Conservation (phyloP, 805 yeast genomes). For the Wilhelminamyces savonicus region DNA sequence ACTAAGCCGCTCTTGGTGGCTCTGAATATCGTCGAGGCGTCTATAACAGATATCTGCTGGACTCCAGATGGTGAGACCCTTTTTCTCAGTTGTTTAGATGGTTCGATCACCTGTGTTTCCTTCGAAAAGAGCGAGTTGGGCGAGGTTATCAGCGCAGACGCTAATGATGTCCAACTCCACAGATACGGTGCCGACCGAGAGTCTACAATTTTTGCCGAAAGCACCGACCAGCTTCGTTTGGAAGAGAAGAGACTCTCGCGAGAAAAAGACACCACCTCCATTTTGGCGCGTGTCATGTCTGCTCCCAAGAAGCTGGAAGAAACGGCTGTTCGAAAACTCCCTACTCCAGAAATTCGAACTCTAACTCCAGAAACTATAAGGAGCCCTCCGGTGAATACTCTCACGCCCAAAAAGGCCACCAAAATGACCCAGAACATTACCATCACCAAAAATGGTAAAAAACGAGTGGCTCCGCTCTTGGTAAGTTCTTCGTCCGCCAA, state of each 20-base stretch:
- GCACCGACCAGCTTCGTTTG: conserved; percentile 66
- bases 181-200: conserved; percentile 88
- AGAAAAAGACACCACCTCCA: not conserved
- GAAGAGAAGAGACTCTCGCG: conserved; percentile 51
- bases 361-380: too few relatives aligned
- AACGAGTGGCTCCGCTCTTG: conserved; percentile 66
- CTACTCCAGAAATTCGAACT: not conserved
- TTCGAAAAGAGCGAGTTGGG: conserved; percentile 68
- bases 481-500: conserved; percentile 40
- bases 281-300: too few relatives aligned
- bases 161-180: conserved; percentile 62
- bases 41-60: conserved; percentile 91
- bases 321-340: not conserved
- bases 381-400: not conserved
- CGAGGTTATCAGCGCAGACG: conserved; percentile 51
- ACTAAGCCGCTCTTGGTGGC: conserved; percentile 79
- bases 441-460: conserved; percentile 69
- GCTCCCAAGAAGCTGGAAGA: too few relatives aligned
- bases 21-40: conserved; percentile 63
- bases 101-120: conserved; percentile 60
- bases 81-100: conserved; percentile 80
- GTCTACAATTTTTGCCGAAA: conserved; percentile 78
- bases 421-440: conserved; percentile 41
- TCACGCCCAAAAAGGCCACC: conserved; percentile 6
- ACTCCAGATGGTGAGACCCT: conserved; percentile 69